A percentile compares a stretch with the other conserved stretches of the same genome.
Conservation (phyloP, 352 stramenopile species). For the Pythium guiyangense region DNA sequence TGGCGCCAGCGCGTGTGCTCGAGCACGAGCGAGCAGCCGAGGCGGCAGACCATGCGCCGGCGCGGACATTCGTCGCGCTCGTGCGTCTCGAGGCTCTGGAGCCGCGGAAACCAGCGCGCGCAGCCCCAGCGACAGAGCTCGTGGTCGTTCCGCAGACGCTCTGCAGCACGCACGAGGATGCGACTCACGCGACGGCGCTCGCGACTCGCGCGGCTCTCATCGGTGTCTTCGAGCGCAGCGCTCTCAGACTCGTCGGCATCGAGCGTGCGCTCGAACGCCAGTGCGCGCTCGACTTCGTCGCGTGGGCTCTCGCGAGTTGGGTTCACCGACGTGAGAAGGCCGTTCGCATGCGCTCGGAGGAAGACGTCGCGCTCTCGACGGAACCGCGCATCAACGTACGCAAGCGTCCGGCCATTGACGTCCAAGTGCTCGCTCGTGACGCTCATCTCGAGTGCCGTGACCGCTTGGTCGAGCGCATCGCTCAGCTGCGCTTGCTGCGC, state of each 20-base stretch:
- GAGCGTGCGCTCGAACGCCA: slow-evolving; percentile 30
- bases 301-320: slow-evolving; percentile 18
- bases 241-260: slow-evolving; percentile 52
- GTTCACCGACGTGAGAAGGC: slow-evolving; percentile 37
- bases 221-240: slow-evolving; percentile 38
- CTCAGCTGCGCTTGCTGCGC: slow-evolving; percentile 12
- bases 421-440: slow-evolving; percentile 56
- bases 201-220: slow-evolving; percentile 23
- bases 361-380: slow-evolving; percentile 55
- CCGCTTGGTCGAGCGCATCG: slow-evolving; percentile 31
- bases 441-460: slow-evolving; percentile 42
- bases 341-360: slow-evolving; percentile 26
- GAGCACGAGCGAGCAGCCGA: slow-evolving; percentile 49
- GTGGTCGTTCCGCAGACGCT: slow-evolving; percentile 28
- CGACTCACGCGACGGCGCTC: slow-evolving; percentile 58
- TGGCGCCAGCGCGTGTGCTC: slow-evolving; percentile 44
- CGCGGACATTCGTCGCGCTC: slow-evolving; percentile 52
- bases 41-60: slow-evolving; percentile 58
- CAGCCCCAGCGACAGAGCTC: slow-evolving; percentile 64
- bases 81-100: slow-evolving; percentile 37
- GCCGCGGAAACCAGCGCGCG: slow-evolving; percentile 40
- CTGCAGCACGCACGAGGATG: slow-evolving; percentile 33
- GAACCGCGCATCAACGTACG: slow-evolving; percentile 63
- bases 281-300: slow-evolving; percentile 39
- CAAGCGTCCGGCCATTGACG: slow-evolving; percentile 28